Conservation (phyloP, 768 basidiomycete species). For the Lentinula detonsa region DNA sequence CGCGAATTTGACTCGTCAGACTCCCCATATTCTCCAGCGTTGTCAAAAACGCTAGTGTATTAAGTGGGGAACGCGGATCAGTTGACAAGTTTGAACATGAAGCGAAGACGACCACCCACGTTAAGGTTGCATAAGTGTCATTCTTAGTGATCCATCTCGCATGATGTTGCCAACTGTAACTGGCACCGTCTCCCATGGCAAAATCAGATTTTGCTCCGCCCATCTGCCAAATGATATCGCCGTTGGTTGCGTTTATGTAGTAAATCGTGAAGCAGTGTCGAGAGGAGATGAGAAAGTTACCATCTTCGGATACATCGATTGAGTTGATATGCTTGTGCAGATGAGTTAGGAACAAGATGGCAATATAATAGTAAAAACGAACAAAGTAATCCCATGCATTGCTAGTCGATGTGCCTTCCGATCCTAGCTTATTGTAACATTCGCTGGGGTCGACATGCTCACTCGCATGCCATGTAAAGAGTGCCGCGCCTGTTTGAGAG, state of each 20-base stretch:
- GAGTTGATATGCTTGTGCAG: conserved; percentile 4
- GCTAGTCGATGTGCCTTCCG: not conserved
- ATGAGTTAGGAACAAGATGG: not conserved
- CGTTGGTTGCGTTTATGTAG: conserved; percentile 11
- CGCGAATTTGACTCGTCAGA: not conserved
- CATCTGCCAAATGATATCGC: conserved; percentile 14
- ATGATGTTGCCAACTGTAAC: conserved; percentile 14
- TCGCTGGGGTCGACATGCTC: conserved; percentile 1
- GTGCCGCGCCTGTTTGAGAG: not conserved
- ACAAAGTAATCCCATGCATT: conserved; percentile 3
- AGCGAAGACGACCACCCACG: not conserved
- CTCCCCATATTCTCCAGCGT: not conserved
- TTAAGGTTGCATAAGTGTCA: conserved; percentile 6
- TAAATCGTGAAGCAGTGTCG: conserved; percentile 12
- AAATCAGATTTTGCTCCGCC: conserved; percentile 13
- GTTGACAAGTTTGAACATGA: not conserved
- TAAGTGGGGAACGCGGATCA: not conserved
- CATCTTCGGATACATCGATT: conserved; percentile 7
- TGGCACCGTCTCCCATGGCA: conserved; percentile 8
- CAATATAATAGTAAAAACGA: not conserved
- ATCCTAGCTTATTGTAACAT: not conserved
- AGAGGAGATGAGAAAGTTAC: conserved; percentile 13
- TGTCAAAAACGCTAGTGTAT: conserved; percentile 2
- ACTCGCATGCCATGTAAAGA: conserved; percentile 1
- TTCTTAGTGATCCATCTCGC: conserved; percentile 11